These are phyloP conservation scores for Candida morakotiae DNA, from an alignment of 805 yeast genomes.

Conservation along the genomic window DNA sequence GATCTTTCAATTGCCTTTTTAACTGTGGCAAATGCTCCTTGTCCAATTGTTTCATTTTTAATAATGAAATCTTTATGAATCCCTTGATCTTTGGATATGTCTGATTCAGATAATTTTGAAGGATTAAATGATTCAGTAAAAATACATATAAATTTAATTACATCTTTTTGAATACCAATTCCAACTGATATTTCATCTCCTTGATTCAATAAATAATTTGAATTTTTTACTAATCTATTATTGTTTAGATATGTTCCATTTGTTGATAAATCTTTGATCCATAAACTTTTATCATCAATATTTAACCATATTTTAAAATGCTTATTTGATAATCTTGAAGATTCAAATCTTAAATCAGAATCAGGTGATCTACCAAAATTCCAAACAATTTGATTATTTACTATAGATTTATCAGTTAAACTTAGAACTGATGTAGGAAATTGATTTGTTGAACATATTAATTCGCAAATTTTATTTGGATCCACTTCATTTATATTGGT, in stretches of 20 bases:
- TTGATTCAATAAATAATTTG: slow-evolving; percentile 76
- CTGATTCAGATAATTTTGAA: slow-evolving; percentile 17
- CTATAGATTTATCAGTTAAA: slow-evolving; percentile 15
- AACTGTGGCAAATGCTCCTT: slow-evolving; percentile 98
- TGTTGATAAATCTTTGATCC: slow-evolving; percentile 77
- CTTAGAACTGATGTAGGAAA: slow-evolving; percentile 21
- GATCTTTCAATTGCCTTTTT: slow-evolving; percentile 83
- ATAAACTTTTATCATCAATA: slow-evolving; percentile 47
- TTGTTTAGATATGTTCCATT: slow-evolving; percentile 91
- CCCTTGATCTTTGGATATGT: slow-evolving; percentile 41
- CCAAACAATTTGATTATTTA: slow-evolving; percentile 47
- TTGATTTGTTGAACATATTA: slow-evolving; percentile 60
- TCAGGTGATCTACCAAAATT: slow-evolving; percentile 67
- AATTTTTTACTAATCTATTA: slow-evolving; percentile 64
- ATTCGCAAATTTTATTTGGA: slow-evolving; percentile 42
- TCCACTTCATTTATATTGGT: slow-evolving; percentile 25
- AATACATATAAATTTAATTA: slow-evolving; percentile 47
- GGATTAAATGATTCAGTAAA: slow-evolving; percentile 42
- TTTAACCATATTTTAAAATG: slow-evolving; percentile 74
- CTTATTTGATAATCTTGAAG: slow-evolving; percentile 63
- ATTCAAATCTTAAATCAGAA: slow-evolving; percentile 61
- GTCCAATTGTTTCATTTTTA: slow-evolving; percentile 83
- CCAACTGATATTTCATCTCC: slow-evolving; percentile 95
- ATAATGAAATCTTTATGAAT: slow-evolving; percentile 70
- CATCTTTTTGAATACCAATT: slow-evolving; percentile 73